Conservation (phyloP, 2,329 filamentous ascomycete species). For the Neonectria punicea region DNA sequence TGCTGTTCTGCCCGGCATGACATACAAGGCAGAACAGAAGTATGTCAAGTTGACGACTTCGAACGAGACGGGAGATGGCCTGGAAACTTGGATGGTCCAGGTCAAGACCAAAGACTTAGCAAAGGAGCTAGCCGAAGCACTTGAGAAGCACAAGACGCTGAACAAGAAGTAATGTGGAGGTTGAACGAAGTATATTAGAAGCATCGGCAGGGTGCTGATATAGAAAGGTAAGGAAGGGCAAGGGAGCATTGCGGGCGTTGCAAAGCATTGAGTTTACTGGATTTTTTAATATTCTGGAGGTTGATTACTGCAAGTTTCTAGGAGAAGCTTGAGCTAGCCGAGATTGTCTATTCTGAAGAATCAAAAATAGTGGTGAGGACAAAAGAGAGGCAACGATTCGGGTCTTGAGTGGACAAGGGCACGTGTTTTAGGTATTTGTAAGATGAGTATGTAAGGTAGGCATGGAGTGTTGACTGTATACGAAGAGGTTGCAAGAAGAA, state of each 20-base stretch:
- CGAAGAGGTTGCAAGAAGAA: neutral
- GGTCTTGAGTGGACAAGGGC: neutral
- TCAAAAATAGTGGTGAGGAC: constrained; percentile 34
- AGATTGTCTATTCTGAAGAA: constrained; percentile 38
- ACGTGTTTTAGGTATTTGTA: constrained; percentile 5
- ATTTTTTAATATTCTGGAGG: constrained; percentile 21
- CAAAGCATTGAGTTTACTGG: constrained; percentile 31
- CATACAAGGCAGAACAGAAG: constrained; percentile 71
- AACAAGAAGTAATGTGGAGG: constrained; percentile 60
- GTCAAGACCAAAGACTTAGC: constrained; percentile 73
- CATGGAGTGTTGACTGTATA: neutral
- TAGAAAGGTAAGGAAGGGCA: constrained; percentile 43
- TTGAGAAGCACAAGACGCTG: constrained; percentile 66
- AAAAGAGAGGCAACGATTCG: constrained; percentile 9
- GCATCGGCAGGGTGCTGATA: constrained; percentile 34
- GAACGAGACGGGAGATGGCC: constrained; percentile 65
- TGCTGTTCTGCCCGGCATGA: constrained; percentile 67
- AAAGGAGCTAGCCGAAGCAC: constrained; percentile 59
- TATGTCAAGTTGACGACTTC: constrained; percentile 69
- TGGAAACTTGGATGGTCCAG: constrained; percentile 78
- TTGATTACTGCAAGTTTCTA: constrained; percentile 1
- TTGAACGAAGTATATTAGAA: constrained; percentile 38
- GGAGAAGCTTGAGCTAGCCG: constrained; percentile 27
- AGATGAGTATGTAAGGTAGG: neutral
- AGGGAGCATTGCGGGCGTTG: constrained; percentile 39